A percentile compares a stretch with the other conserved stretches of the same genome.
phyloP scores from a whole-genome alignment of 2,329 filamentous ascomycete genomes.

The Lasiodiplodia theobromae region DNA sequence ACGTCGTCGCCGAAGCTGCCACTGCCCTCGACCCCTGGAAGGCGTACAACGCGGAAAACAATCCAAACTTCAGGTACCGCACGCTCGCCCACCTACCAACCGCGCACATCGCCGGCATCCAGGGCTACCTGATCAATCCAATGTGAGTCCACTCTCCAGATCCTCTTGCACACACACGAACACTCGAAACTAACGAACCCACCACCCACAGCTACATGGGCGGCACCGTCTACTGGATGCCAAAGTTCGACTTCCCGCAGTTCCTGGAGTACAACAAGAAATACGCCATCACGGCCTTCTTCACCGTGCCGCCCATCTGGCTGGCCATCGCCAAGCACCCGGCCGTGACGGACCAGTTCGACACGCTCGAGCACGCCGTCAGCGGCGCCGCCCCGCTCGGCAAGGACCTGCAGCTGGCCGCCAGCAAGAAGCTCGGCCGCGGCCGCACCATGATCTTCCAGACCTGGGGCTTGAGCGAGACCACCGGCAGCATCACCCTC shows the following conservation, averaged over 20 bases:
- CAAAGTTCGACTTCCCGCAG: slow-evolving; percentile 62
- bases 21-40: slow-evolving; percentile 39
- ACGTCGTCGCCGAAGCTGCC: slow-evolving; percentile 49
- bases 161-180: not conserved
- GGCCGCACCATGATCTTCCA: slow-evolving; percentile 55
- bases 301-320: slow-evolving; percentile 68
- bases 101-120: slow-evolving; percentile 57
- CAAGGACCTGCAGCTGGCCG: slow-evolving; percentile 58
- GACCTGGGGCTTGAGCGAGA: slow-evolving; percentile 66
- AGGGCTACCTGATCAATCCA: slow-evolving; percentile 56
- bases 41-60: slow-evolving; percentile 36
- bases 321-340: slow-evolving; percentile 65
- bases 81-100: slow-evolving; percentile 56
- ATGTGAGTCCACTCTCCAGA: slow-evolving; percentile 33
- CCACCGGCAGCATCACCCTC: slow-evolving; percentile 53
- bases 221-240: slow-evolving; percentile 67
- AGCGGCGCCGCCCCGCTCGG: slow-evolving; percentile 66
- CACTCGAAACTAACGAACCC: not conserved
- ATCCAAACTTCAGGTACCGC: slow-evolving; percentile 44
- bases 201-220: slow-evolving; percentile 39
- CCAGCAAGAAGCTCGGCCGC: slow-evolving; percentile 56
- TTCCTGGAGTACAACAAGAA: slow-evolving; percentile 62
- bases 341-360: slow-evolving; percentile 60
- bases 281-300: slow-evolving; percentile 62
- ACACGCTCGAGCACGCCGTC: slow-evolving; percentile 55